Evolutionary conservation across 352 stramenopile species (phyloP).

Genomic region (Phytophthora tentaculata): DNA sequence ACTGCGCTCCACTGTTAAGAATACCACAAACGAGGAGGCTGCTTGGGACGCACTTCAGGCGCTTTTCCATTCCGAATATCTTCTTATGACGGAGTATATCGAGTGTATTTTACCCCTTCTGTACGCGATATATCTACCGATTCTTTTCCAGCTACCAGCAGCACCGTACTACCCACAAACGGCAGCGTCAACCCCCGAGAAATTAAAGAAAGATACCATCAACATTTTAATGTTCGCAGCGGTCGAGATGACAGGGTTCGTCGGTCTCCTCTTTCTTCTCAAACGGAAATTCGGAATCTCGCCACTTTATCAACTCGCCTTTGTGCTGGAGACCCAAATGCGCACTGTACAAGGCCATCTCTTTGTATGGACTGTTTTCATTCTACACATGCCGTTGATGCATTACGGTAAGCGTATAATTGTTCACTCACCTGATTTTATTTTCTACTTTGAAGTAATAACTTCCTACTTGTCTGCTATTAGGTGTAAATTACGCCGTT

Average conservation of each 20-base stretch:
- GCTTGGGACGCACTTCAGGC: conserved; percentile 22
- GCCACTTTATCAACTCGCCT: conserved; percentile 29
- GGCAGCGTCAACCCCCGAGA: conserved; percentile 8
- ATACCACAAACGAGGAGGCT: background rate
- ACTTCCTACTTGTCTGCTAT: background rate
- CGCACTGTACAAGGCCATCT: conserved; percentile 23
- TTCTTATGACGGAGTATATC: conserved; percentile 39
- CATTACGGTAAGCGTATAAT: conserved; percentile 27
- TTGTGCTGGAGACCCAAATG: conserved; percentile 27
- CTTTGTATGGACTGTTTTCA: conserved; percentile 28
- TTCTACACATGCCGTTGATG: conserved; percentile 27
- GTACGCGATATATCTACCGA: conserved; percentile 30
- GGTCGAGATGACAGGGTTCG: conserved; percentile 25
- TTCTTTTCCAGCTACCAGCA: conserved; percentile 34
- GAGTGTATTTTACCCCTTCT: conserved; percentile 36
- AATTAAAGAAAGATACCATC: conserved; percentile 11
- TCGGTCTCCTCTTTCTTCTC: conserved; percentile 22
- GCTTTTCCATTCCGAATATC: conserved; percentile 40
- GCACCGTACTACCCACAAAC: conserved; percentile 35
- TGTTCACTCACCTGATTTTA: background rate
- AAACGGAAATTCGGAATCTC: conserved; percentile 30
- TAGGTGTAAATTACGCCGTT: conserved; percentile 23
- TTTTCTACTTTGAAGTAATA: no score
- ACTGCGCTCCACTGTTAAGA: background rate
- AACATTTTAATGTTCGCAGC: conserved; percentile 26